Evolutionary conservation across 768 basidiomycete species (phyloP), one percentile per base, ranked within the genome.

Genomic region (Suillus brevipes): DNA sequence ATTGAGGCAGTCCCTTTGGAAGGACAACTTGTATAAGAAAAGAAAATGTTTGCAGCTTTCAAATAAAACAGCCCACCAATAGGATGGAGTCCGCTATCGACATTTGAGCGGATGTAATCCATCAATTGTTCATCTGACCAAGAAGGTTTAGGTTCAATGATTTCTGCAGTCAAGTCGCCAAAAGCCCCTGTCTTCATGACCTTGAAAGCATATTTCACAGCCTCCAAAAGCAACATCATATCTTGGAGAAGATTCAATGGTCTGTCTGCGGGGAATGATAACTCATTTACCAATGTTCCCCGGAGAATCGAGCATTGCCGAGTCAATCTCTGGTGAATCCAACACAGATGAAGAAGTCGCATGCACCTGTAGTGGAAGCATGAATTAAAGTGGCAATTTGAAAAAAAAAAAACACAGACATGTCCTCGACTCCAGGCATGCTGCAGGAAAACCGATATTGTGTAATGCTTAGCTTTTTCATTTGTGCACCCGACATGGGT

Each of bases 351-450:
- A 13, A 25, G 71, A 69, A 25, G 42, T 64, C 14, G 65, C 60
- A 38, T 68, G 67, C 12, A 72, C 67, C 62, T 68, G 57, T 1
- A 56, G 31, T 28, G 47, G 40, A 43, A 47, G 53, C 25, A 64
- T 28, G 13, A 23, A 18, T 28, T 62, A 25, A 28, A 28, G 50
- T 52, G 25, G 38, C 25, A 36, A 18, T 53, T 31, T 20, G 2
- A 20, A 52, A 20, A 37, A 31, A 2, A 18, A 13, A 6, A 2
- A 12, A 60, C 47, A 45, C 47, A 45, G 14, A 70, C 65, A 28
- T 53, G 53, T 34, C 71, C 71, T 23, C 67, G 63, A 66, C 61
- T 70, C 66, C 64, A 72, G 34, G 64, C 66, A 34, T 70, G 68
- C 25, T 69, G 59, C 6, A 71, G 20, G 34, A 63, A 56, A 42